Evolutionary conservation across 2,329 filamentous ascomycete species (phyloP).

Genomic region (Arthroderma sp.): DNA sequence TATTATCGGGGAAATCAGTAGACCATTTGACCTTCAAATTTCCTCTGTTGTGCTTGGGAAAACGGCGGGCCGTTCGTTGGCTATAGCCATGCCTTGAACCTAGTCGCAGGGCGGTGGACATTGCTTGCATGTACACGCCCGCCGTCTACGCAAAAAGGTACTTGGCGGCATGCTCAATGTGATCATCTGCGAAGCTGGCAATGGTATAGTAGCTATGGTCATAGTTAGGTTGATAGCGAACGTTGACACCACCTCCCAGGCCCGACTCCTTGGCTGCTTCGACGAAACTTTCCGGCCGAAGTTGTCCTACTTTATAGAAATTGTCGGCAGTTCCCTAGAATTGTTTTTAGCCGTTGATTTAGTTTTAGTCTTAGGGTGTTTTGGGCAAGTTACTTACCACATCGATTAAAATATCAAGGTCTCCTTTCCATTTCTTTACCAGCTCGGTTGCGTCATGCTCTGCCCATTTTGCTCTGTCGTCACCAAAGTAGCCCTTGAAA

Average conservation of each 20-base stretch:
- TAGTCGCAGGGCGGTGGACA: no score
- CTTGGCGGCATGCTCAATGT: constrained; percentile 84
- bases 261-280: constrained; percentile 65
- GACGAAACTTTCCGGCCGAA: constrained; percentile 86
- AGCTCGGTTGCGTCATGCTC: constrained; percentile 88
- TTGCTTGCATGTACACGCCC: no score
- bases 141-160: constrained; percentile 48
- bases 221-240: constrained; percentile 81
- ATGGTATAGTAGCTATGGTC: constrained; percentile 99
- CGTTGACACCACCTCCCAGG: constrained; percentile 52
- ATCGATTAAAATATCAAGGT: constrained; percentile 71
- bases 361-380: background rate
- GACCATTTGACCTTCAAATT: no score
- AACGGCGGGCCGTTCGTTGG: no score
- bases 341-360: background rate
- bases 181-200: constrained; percentile 76
- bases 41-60: no score
- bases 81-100: no score
- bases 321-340: constrained; percentile 74
- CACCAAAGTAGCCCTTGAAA: constrained; percentile 79
- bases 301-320: constrained; percentile 88
- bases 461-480: constrained; percentile 59
- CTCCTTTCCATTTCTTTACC: constrained; percentile 58
- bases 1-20: no score
- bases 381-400: constrained; percentile 45